A percentile compares a stretch with the other conserved stretches of the same genome.
These are phyloP conservation scores for Aethionema arabicum DNA, from an alignment of 345 rosid species.

Conservation along the genomic window DNA sequence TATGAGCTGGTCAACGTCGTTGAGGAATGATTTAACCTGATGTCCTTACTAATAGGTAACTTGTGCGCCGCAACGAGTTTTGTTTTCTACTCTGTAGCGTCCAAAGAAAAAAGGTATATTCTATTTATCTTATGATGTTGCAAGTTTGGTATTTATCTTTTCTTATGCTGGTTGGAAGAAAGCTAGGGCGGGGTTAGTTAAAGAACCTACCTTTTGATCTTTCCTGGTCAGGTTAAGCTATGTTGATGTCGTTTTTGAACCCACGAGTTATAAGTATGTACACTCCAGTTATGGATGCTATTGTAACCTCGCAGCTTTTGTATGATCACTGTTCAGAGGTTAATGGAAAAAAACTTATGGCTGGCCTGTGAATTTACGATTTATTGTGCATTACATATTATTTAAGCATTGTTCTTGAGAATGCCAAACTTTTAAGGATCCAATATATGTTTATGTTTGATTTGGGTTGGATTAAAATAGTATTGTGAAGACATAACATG, in stretches of 20 bases:
- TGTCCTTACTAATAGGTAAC: conserved; percentile 11
- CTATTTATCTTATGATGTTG: conserved; percentile 19
- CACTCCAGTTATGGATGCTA: conserved; percentile 21
- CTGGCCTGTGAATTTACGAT: no score
- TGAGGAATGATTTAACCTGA: conserved; percentile 39
- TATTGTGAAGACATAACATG: no score
- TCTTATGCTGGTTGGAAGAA: no score
- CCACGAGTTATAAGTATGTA: conserved; percentile 15
- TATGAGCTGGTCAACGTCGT: conserved; percentile 52
- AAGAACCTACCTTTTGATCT: no score
- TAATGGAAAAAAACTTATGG: not conserved
- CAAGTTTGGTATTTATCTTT: conserved; percentile 23
- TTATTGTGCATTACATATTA: no score
- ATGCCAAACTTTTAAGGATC: not conserved
- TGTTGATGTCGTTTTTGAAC: conserved; percentile 18
- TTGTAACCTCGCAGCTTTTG: conserved; percentile 20
- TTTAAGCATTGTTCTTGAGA: no score
- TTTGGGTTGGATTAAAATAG: no score
- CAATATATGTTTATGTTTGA: no score
- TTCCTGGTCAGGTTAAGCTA: not conserved
- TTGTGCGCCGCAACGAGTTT: conserved; percentile 14
- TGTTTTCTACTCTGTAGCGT: conserved; percentile 8
- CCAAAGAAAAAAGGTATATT: not conserved
- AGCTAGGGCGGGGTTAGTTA: no score
- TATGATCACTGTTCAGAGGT: conserved; percentile 11